Conservation (phyloP, 495 filamentous ascomycete genomes). For the Podospora appendiculata region DNA sequence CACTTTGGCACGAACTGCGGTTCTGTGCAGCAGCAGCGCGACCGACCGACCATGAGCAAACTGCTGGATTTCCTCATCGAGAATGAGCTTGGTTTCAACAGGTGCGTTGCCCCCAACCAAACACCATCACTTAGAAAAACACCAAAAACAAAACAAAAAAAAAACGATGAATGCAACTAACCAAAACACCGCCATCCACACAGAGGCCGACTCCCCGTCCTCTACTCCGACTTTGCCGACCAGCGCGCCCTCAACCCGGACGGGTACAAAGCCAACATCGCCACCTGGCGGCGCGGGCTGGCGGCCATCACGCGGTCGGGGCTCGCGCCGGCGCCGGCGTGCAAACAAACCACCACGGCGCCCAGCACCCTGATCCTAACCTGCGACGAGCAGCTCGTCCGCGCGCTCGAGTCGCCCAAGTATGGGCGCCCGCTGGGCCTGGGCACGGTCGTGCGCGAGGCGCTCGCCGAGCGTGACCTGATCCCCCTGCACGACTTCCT, state of each 20-base stretch:
- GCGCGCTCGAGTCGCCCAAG: slow-evolving; percentile 65
- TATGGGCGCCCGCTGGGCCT: slow-evolving; percentile 81
- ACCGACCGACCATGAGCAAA: slow-evolving; percentile 2
- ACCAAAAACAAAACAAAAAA: background rate
- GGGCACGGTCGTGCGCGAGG: slow-evolving; percentile 71
- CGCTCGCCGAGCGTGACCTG: slow-evolving; percentile 57
- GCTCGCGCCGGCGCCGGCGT: slow-evolving; percentile 36
- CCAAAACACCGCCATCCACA: background rate
- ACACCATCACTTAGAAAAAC: background rate
- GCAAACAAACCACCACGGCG: slow-evolving; percentile 12
- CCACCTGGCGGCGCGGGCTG: slow-evolving; percentile 75
- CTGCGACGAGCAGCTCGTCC: slow-evolving; percentile 60
- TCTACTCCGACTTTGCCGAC: slow-evolving; percentile 86
- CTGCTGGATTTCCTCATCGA: slow-evolving; percentile 39
- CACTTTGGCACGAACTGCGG: no score
- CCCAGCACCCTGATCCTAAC: slow-evolving; percentile 53
- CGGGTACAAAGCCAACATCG: slow-evolving; percentile 77
- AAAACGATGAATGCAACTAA: background rate
- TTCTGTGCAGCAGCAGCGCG: no score
- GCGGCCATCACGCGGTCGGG: slow-evolving; percentile 60
- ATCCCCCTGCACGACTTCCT: slow-evolving; percentile 60
- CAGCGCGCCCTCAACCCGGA: slow-evolving; percentile 81
- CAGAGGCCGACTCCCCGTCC: slow-evolving; percentile 77
- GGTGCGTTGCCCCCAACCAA: slow-evolving; percentile 12
- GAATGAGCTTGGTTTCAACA: slow-evolving; percentile 37